Conservation (phyloP, 2,329 filamentous ascomycete species). For the Cercospora beticola region DNA sequence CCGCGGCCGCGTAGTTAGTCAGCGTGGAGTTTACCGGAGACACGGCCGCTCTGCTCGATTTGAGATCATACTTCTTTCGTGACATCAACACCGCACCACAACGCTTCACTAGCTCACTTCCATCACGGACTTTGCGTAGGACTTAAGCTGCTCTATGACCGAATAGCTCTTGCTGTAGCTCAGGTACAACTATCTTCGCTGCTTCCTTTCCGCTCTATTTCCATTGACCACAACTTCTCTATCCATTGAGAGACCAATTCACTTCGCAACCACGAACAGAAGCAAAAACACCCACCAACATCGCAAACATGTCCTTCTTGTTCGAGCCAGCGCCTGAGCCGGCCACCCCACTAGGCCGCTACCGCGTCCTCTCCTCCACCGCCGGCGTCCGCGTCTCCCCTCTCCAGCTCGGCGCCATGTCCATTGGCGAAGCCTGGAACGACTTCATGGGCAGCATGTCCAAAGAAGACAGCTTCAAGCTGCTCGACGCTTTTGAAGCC, state of each 20-base stretch:
- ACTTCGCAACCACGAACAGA: not conserved
- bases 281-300: not conserved
- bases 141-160: constrained; percentile 9
- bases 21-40: not conserved
- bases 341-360: constrained; percentile 58
- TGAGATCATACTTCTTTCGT: not conserved
- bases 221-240: not conserved
- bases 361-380: constrained; percentile 53
- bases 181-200: not conserved
- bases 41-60: not conserved
- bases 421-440: constrained; percentile 61
- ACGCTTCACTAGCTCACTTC: not conserved
- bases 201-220: not conserved
- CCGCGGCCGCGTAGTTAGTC: not conserved
- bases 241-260: not conserved
- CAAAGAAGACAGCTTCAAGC: constrained; percentile 60
- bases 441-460: constrained; percentile 63
- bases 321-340: constrained; percentile 39
- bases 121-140: constrained; percentile 5
- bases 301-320: constrained; percentile 25
- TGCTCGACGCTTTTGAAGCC: constrained; percentile 44
- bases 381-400: constrained; percentile 51
- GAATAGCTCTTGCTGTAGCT: not conserved
- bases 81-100: not conserved
- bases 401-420: constrained; percentile 60